Percentiles rank a stretch among this genome's conserved stretches.
phyloP scores from a whole-genome alignment of 768 basidiomycete genomes.

The Coprinopsis sp. region DNA sequence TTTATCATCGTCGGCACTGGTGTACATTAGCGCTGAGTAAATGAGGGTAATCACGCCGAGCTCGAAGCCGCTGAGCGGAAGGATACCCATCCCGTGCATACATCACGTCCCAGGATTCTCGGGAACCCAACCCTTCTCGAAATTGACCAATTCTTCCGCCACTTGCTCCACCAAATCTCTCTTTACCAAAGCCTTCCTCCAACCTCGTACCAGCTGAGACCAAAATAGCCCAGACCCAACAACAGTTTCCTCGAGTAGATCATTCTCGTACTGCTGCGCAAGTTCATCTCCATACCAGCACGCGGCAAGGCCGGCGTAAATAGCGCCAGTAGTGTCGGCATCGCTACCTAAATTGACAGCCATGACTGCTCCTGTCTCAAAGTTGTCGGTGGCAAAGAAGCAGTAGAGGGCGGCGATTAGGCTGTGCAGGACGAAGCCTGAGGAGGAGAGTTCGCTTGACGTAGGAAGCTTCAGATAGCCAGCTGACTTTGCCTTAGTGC shows the following conservation, averaged over 20 bases:
- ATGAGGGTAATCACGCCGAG: no score
- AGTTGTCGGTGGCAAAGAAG: conserved; percentile 38
- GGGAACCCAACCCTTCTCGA: conserved; percentile 1
- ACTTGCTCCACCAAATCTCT: conserved; percentile 33
- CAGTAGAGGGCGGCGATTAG: conserved; percentile 40
- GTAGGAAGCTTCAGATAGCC: conserved; percentile 22
- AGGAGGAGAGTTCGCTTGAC: conserved; percentile 27
- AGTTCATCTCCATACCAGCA: conserved; percentile 35
- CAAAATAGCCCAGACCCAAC: conserved; percentile 24
- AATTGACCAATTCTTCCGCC: conserved; percentile 30
- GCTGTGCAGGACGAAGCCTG: conserved; percentile 37
- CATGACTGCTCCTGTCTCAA: conserved; percentile 42
- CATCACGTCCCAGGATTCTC: no score
- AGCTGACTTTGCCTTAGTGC: conserved; percentile 3
- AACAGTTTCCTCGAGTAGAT: neutral
- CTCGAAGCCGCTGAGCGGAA: no score
- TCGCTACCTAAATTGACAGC: conserved; percentile 41
- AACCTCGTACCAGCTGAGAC: conserved; percentile 31
- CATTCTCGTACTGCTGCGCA: neutral
- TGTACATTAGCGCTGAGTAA: no score
- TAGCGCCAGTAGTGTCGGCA: conserved; percentile 42
- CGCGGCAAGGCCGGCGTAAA: conserved; percentile 43
- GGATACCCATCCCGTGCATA: no score
- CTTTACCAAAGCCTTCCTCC: conserved; percentile 28
- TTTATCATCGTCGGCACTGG: no score